A percentile compares a stretch with the other conserved stretches of the same genome.
phyloP scores from a whole-genome alignment of 164 flowering plant species.

The Amborella trichopoda region DNA sequence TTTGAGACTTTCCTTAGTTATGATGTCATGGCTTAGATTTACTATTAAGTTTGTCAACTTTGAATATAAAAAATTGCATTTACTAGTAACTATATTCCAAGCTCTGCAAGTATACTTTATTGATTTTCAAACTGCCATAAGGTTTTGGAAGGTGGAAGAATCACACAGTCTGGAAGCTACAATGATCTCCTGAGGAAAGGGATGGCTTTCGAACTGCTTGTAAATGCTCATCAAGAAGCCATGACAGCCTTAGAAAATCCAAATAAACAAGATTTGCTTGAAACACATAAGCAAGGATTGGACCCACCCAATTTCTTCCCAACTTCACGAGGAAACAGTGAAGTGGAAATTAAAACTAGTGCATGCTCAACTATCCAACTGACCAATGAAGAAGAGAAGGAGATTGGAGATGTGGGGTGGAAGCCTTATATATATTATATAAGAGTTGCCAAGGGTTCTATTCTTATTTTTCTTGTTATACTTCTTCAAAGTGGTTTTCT shows the following conservation, averaged over 20 bases:
- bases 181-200: constrained; percentile 48
- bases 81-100: too few species aligned
- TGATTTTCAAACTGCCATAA: constrained; percentile 5
- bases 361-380: constrained; percentile 33
- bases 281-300: constrained; percentile 1
- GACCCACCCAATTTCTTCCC: constrained; percentile 7
- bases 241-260: constrained; percentile 22
- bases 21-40: too few species aligned
- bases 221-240: constrained; percentile 61
- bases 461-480: constrained; percentile 14
- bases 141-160: constrained; percentile 61
- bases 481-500: constrained; percentile 36
- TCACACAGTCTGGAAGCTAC: constrained; percentile 63
- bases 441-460: constrained; percentile 32
- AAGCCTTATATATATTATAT: constrained; percentile 66
- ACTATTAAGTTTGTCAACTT: too few species aligned
- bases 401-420: constrained; percentile 61
- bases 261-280: constrained; percentile 5
- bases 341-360: constrained; percentile 29
- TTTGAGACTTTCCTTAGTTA: too few species aligned
- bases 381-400: constrained; percentile 68
- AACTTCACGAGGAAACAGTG: constrained; percentile 13
- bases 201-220: constrained; percentile 67
- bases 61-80: too few species aligned
- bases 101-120: too few species aligned